Base-by-base conservation (phyloP, 208 protist genomes). In the Angomonas deanei region DNA sequence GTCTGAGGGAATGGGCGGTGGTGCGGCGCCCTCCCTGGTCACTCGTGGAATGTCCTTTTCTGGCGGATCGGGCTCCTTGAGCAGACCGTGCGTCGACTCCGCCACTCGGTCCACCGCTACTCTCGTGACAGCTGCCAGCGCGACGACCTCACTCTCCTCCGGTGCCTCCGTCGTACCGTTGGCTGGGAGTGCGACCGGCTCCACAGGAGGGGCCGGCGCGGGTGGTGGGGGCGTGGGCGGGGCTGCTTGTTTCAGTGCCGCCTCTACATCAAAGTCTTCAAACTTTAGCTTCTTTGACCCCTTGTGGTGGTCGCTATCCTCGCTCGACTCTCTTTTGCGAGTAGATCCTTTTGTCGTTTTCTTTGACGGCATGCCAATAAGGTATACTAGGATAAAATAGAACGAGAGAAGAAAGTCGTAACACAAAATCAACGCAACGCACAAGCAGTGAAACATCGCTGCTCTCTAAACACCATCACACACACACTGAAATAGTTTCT, bases 41-140 rank as follows among this genome's bases (percentile, higher is more conserved):
- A 88, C 88, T 13, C 79, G 75, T 15, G 70, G 64, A 34, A 86
- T 76, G 46, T 72, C 62, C 1, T 61, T 54, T 8, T 70, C 55
- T 34, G 88, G 88, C 34, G 88, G 67, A 1, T 64, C 71, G 3
- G 88, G 88, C 71, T 95, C 85, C 75, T 84, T 84, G 23, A 95
- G 63, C 11, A 95, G 58, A 8, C 86, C 88, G 46, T 84, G 73
- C 24, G 57, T 72, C 6, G 85, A 82, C 71, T 94, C 88, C 31
- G 61, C 33, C 28, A 50, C 68, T 53, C 82, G 84, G 55, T 88
- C 77, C 42, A 86, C 74, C 36, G 80, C 67, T 0, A 72, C 68
- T 1, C 80, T 80, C 54, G 76, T 74, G 0, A 94, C 46, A 4
- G 84, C 75, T 1, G 88, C 67, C 13, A 94, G 61, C 13, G 88